A percentile compares a stretch with the other conserved stretches of the same genome.
These are phyloP conservation scores for Phaffomyces thermotolerans DNA, from an alignment of 805 yeast species.

Conservation along the genomic window DNA sequence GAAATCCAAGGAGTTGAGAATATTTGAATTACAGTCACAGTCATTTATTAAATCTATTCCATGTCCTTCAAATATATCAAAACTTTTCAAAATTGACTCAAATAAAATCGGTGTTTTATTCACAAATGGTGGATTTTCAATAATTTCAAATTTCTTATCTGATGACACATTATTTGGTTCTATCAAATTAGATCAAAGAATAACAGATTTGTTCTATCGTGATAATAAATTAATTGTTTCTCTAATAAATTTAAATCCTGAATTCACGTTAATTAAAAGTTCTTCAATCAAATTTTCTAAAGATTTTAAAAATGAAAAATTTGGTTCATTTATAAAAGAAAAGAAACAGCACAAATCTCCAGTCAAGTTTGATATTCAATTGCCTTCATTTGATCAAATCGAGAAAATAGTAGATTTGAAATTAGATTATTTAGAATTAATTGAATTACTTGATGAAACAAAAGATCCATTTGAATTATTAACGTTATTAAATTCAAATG, in stretches of 20 bases:
- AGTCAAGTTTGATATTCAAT: constrained; percentile 5
- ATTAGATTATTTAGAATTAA: constrained; percentile 19
- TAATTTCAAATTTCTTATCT: constrained; percentile 16
- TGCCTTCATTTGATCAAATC: constrained; percentile 9
- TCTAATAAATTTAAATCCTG: constrained; percentile 35
- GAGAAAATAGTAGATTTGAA: constrained; percentile 13
- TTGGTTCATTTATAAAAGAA: too few relatives aligned
- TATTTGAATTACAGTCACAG: background rate
- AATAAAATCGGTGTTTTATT: constrained; percentile 17
- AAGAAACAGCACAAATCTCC: too few relatives aligned
- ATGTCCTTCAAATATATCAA: too few relatives aligned
- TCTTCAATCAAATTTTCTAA: too few relatives aligned
- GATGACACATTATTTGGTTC: constrained; percentile 6
- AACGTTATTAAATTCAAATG: constrained; percentile 17
- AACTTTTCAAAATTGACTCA: too few relatives aligned
- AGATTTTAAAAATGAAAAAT: too few relatives aligned
- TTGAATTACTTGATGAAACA: background rate
- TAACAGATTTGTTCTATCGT: too few relatives aligned
- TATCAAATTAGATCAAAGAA: too few relatives aligned
- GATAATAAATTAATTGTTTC: constrained; percentile 15
- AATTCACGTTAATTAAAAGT: constrained; percentile 16
- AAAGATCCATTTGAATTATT: constrained; percentile 24
- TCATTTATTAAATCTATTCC: background rate
- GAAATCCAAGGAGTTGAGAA: background rate
- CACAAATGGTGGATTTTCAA: constrained; percentile 27